These are phyloP conservation scores for Asclepias syriaca DNA, from an alignment of 257 asterid genomes.

Conservation along the genomic window DNA sequence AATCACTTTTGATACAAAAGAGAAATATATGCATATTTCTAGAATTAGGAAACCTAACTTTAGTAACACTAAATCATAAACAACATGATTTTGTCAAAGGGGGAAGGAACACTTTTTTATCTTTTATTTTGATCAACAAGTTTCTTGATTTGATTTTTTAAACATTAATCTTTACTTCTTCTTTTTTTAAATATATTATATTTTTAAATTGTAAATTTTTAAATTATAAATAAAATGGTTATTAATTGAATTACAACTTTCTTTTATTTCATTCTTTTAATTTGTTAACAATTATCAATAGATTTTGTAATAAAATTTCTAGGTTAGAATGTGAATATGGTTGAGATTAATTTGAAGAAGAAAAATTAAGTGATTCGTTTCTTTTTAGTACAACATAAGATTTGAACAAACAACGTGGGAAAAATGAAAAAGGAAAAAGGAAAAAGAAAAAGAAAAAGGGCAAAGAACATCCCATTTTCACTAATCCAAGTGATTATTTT, in stretches of 20 bases:
- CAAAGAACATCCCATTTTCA: background rate
- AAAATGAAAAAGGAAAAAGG: background rate
- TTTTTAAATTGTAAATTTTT: too few species aligned
- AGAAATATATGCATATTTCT: background rate
- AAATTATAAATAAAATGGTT: too few species aligned
- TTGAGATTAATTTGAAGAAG: background rate
- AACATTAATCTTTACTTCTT: too few species aligned
- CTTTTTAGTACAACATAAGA: background rate
- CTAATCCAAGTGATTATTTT: conserved; percentile 9
- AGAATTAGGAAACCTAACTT: background rate
- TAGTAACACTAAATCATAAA: too few species aligned
- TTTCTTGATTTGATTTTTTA: too few species aligned
- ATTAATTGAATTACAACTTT: too few species aligned
- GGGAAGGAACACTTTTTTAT: too few species aligned
- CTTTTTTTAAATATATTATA: too few species aligned
- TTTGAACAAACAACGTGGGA: conserved; percentile 8
- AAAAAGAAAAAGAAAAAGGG: background rate
- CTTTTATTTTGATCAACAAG: too few species aligned
- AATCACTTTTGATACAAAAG: background rate
- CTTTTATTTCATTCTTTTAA: too few species aligned
- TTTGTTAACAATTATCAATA: too few species aligned
- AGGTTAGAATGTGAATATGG: conserved; percentile 5
- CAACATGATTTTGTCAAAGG: too few species aligned
- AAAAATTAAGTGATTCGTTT: background rate
- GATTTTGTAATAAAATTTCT: background rate